phyloP scores from a whole-genome alignment of 306 rosid genomes.

The Ammopiptanthus mongolicus region DNA sequence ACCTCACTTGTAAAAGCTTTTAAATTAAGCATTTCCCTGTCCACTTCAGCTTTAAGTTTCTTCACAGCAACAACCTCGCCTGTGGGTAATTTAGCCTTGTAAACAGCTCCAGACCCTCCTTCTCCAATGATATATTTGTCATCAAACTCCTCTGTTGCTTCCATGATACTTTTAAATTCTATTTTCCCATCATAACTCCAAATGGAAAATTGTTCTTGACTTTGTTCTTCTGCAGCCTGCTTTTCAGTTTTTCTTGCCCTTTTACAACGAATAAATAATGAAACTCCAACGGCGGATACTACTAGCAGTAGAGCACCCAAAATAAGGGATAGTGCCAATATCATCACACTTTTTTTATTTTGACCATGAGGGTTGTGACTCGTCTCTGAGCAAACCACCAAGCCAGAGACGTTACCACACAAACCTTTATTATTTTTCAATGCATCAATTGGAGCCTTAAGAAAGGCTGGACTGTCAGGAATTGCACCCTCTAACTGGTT shows the following conservation, averaged over 20 bases:
- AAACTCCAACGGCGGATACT: neutral
- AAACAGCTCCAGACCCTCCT: neutral
- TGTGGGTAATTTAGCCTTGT: neutral
- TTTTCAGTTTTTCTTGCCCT: neutral
- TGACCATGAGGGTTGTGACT: neutral
- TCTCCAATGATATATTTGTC: neutral
- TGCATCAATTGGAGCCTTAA: neutral
- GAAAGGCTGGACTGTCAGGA: neutral
- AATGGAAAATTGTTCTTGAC: neutral
- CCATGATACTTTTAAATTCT: neutral
- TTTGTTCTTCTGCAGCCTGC: neutral
- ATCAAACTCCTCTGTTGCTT: constrained; percentile 5
- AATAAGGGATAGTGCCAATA: neutral
- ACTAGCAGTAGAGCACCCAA: neutral
- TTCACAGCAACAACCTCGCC: constrained; percentile 9
- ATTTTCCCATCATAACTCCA: neutral
- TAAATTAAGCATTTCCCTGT: neutral
- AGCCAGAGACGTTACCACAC: neutral
- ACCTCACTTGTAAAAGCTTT: neutral
- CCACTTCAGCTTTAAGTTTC: neutral
- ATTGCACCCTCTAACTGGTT: constrained; percentile 8
- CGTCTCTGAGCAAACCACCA: neutral
- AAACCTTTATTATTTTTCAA: neutral
- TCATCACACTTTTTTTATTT: neutral
- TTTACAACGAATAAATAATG: neutral